Evolutionary conservation across 140 eudicot species (phyloP).

Genomic region (Anethum foeniculum): DNA sequence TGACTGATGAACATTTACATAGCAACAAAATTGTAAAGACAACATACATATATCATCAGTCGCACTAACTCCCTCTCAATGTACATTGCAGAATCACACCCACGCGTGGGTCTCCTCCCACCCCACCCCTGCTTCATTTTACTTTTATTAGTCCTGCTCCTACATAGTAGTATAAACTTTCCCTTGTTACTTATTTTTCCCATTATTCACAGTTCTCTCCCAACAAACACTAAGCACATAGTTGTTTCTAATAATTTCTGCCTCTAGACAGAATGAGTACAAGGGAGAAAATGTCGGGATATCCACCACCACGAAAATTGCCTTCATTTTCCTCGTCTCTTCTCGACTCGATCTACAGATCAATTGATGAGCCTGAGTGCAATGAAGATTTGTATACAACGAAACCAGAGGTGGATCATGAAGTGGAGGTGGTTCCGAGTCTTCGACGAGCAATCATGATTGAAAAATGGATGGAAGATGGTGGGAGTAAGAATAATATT

Average conservation of each 20-base stretch:
- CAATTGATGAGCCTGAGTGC: constrained; percentile 45
- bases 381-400: background rate
- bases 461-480: constrained; percentile 70
- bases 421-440: constrained; percentile 38
- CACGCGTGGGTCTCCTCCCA: constrained; percentile 8
- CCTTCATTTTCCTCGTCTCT: constrained; percentile 74
- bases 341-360: constrained; percentile 67
- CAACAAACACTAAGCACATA: background rate
- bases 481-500: constrained; percentile 2
- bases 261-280: constrained; percentile 12
- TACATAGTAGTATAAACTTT: background rate
- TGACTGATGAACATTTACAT: background rate
- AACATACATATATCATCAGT: background rate
- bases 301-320: constrained; percentile 37
- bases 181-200: background rate
- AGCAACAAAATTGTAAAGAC: background rate
- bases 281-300: constrained; percentile 17
- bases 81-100: constrained; percentile 7
- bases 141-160: background rate
- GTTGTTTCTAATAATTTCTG: background rate
- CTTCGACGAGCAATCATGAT: constrained; percentile 69
- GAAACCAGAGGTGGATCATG: constrained; percentile 5
- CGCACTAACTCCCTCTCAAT: constrained; percentile 2
- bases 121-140: background rate
- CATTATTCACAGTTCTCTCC: background rate